Conservation (phyloP, 352 stramenopile species). For the Phytophthora pistaciae region DNA sequence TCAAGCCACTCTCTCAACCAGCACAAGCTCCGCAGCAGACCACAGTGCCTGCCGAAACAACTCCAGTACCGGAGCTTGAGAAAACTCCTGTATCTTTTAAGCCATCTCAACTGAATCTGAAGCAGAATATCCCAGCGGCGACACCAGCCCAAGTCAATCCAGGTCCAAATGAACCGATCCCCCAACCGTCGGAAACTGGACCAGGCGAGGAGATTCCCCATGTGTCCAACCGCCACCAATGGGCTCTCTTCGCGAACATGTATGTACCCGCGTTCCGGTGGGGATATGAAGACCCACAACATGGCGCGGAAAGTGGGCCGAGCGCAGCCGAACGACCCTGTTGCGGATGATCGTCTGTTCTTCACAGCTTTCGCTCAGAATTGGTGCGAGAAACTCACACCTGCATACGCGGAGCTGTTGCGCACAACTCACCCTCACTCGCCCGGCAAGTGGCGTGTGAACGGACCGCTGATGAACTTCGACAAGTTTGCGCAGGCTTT, state of each 20-base stretch:
- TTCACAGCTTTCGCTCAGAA: constrained; percentile 76
- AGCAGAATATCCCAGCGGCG: constrained; percentile 4
- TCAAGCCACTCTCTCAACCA: constrained; percentile 5
- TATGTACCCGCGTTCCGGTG: constrained; percentile 37
- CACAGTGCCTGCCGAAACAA: background rate
- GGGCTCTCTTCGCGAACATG: constrained; percentile 12
- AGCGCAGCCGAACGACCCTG: constrained; percentile 29
- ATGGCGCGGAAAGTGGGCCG: constrained; percentile 37
- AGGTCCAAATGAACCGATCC: background rate
- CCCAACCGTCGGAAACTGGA: constrained; percentile 13
- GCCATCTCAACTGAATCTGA: background rate
- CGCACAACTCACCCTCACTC: constrained; percentile 65
- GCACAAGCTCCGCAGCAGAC: background rate
- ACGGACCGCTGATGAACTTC: constrained; percentile 73
- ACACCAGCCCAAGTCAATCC: constrained; percentile 1
- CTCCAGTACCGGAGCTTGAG: background rate
- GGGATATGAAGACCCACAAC: constrained; percentile 25
- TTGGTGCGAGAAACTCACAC: constrained; percentile 69
- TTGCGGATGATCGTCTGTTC: constrained; percentile 63
- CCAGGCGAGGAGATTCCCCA: constrained; percentile 9
- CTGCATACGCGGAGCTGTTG: constrained; percentile 55
- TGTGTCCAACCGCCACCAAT: constrained; percentile 13
- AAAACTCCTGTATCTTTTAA: background rate
- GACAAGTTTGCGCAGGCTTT: constrained; percentile 70
- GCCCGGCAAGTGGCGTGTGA: constrained; percentile 71